Evolutionary conservation across 352 stramenopile species (phyloP), one percentile per base, ranked within the genome.

Genomic region (Phytophthora pinifolia): DNA sequence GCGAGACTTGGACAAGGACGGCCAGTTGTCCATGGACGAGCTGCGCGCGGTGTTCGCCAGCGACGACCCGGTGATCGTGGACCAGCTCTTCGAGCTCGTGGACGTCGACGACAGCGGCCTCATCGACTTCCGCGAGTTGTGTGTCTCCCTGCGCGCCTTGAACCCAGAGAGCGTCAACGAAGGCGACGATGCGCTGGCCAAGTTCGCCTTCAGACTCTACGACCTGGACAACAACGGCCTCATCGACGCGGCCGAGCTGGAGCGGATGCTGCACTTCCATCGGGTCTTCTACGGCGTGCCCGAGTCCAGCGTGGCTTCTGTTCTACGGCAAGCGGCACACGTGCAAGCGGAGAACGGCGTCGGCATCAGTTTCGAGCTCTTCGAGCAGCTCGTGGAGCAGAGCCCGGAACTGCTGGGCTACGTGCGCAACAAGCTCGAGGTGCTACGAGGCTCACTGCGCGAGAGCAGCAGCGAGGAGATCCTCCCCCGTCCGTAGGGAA

Each of bases 121-220:
- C 44, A 85, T 90, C 49, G 79, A 90, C 50, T 90, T 89, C 52
- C 74, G 79, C 15, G 79, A 89, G 51, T 65, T 89, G 36, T 89
- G 79, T 35, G 62, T 88, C 48, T 75, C 65, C 2, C 62, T 90
- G n/a, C 65, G 69, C 6, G 68, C 67, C 8, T 54, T 90, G 15
- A 85, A 83, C 46, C 64, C 72, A 15, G 65, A 63, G 6, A 59
- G 42, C 15, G 8, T 70, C 50, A 71, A 66, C 51, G 54, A 63
- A 25, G 65, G 54, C 33, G 54, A 61, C 27, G 69, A 72, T 10
- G 67, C 73, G 17, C 46, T 90, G 34, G 65, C 74, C 27, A 65
- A 62, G 9, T 86, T 90, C 37, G 79, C 70, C 1, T 90, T 90
- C 30, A 59, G 67, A 3, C 64, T 90, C 15, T 90, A 88, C 54